Conservation (phyloP, 2,329 filamentous ascomycete genomes). For the Acrodontium crateriforme region DNA sequence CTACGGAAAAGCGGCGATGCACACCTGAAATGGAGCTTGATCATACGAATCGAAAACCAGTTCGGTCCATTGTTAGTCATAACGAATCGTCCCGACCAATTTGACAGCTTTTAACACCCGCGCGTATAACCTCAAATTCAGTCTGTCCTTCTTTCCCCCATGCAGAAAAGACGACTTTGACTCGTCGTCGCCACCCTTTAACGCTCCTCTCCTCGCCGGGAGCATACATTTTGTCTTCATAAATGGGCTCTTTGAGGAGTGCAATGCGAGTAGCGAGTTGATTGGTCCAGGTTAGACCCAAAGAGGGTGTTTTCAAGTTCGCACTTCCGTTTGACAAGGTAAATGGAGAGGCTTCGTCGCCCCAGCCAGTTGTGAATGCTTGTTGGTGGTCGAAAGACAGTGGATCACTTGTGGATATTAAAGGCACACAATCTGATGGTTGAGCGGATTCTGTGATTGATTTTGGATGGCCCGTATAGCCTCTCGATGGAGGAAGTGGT, state of each 20-base stretch:
- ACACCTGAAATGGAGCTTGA: too few species aligned
- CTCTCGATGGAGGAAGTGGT: slow-evolving; percentile 2
- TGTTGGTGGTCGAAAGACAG: slow-evolving; percentile 79
- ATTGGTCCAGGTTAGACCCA: slow-evolving; percentile 83
- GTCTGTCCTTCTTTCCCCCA: slow-evolving; percentile 51
- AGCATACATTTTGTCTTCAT: slow-evolving; percentile 25
- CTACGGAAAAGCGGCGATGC: too few species aligned
- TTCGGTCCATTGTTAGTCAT: too few species aligned
- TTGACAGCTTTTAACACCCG: slow-evolving; percentile 38
- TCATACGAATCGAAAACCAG: too few species aligned
- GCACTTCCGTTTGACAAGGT: slow-evolving; percentile 20
- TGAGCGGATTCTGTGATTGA: not conserved
- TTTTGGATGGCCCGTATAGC: slow-evolving; percentile 6
- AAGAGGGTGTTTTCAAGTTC: slow-evolving; percentile 63
- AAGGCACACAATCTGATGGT: slow-evolving; percentile 3
- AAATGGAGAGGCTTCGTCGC: slow-evolving; percentile 44
- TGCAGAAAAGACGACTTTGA: slow-evolving; percentile 82
- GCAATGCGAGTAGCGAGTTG: slow-evolving; percentile 75
- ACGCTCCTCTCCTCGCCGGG: slow-evolving; percentile 32
- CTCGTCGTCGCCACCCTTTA: slow-evolving; percentile 54
- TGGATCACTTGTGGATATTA: slow-evolving; percentile 36
- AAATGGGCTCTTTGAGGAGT: slow-evolving; percentile 55
- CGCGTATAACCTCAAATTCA: slow-evolving; percentile 63
- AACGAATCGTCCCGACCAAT: too few species aligned
- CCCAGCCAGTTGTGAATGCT: slow-evolving; percentile 92